Conservation (phyloP, 225 moss, liverwort and hornwort genomes). For the Asterella californica region DNA sequence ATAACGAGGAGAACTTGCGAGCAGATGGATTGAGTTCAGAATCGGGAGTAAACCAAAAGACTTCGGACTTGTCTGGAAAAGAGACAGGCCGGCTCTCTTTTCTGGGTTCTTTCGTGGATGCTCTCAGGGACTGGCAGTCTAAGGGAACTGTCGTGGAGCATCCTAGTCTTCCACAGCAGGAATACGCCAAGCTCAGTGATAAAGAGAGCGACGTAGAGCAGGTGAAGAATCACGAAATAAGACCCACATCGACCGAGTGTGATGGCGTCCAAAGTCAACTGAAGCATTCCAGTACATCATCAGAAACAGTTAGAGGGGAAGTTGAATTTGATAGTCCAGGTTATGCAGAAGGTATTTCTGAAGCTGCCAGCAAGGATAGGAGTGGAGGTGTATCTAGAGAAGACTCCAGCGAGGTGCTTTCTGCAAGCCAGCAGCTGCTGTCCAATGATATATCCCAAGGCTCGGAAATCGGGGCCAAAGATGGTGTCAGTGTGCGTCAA, state of each 20-base stretch:
- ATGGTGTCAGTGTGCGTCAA: not conserved
- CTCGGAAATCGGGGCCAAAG: not conserved
- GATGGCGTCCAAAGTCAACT: not conserved
- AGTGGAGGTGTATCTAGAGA: not conserved
- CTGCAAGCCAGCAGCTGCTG: not conserved
- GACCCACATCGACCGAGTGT: not conserved
- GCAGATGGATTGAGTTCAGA: not conserved
- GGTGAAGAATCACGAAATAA: not conserved
- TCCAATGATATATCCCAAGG: not conserved
- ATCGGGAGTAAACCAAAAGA: not conserved
- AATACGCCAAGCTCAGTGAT: not conserved
- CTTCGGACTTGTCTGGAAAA: not conserved
- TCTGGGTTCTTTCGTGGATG: slow-evolving; percentile 1
- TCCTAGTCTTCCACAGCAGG: not conserved
- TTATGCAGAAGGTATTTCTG: not conserved
- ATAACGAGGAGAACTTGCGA: not conserved
- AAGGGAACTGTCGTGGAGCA: not conserved
- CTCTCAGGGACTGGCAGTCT: slow-evolving; percentile 1
- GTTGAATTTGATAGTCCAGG: not conserved
- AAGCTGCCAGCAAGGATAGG: not conserved
- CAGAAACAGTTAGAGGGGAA: not conserved
- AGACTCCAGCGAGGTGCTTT: not conserved
- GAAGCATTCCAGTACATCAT: not conserved
- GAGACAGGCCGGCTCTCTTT: slow-evolving; percentile 3
- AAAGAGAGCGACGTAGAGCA: not conserved